phyloP scores from a whole-genome alignment of 495 filamentous ascomycete species.

The Tuber melanosporum region DNA sequence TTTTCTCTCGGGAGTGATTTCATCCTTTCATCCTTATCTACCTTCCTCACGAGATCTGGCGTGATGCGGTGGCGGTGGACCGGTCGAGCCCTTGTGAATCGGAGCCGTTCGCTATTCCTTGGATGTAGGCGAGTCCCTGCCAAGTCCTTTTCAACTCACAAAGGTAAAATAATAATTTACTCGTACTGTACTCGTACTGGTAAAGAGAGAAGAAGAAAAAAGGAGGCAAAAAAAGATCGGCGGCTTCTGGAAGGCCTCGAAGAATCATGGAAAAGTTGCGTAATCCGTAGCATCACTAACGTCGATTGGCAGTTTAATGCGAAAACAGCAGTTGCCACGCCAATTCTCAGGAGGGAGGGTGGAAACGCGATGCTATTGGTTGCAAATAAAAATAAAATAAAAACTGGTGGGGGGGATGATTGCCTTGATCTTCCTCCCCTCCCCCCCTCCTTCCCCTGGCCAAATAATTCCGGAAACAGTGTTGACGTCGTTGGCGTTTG shows the following conservation, averaged over 20 bases:
- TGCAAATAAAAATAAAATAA: too few species aligned
- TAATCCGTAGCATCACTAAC: slow-evolving; percentile 32
- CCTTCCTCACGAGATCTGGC: neutral
- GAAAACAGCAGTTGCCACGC: slow-evolving; percentile 24
- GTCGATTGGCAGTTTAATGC: slow-evolving; percentile 34
- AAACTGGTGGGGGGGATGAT: neutral
- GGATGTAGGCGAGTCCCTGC: slow-evolving; percentile 17
- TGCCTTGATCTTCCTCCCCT: neutral
- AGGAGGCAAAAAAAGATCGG: slow-evolving; percentile 16
- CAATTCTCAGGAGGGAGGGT: slow-evolving; percentile 1
- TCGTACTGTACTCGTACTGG: neutral
- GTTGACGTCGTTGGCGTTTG: slow-evolving; percentile 23
- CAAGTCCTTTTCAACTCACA: slow-evolving; percentile 13
- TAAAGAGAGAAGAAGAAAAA: neutral
- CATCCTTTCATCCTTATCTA: neutral
- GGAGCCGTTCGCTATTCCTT: neutral
- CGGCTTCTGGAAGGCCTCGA: slow-evolving; percentile 31
- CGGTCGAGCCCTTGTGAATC: neutral
- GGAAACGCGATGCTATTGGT: neutral
- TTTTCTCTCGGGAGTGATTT: neutral
- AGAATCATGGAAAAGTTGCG: slow-evolving; percentile 26
- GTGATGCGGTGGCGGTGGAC: neutral
- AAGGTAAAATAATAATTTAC: neutral
- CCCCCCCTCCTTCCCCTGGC: neutral
- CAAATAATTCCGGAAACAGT: neutral